Evolutionary conservation across 1,139 yeast species (phyloP).

Genomic region (Candida pseudoviswanathii): DNA sequence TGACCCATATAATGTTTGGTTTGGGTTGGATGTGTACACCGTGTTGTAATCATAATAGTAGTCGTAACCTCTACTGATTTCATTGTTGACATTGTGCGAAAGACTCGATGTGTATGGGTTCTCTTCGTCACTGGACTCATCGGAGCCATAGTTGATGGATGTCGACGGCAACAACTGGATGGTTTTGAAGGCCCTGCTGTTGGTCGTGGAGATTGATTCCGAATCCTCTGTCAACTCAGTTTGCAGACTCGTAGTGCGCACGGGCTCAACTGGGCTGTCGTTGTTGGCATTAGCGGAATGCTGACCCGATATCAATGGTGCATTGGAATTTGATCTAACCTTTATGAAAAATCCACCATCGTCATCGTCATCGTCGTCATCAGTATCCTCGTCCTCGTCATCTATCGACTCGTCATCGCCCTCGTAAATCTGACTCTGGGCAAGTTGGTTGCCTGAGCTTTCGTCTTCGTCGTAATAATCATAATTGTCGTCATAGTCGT

Average conservation of each 20-base stretch:
- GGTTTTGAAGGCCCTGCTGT: conserved; percentile 44
- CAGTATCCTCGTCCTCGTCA: conserved; percentile 55
- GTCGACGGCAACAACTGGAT: conserved; percentile 83
- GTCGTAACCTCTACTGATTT: conserved; percentile 69
- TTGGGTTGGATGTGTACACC: conserved; percentile 66
- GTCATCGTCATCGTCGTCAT: conserved; percentile 26
- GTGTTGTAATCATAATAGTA: conserved; percentile 87
- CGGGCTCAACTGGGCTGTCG: conserved; percentile 7
- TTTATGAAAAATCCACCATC: conserved; percentile 73
- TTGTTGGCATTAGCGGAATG: conserved; percentile 8
- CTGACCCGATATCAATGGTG: conserved; percentile 15
- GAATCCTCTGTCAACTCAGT: conserved; percentile 29
- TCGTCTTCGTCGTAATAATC: conserved; percentile 44
- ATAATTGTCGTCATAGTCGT: conserved; percentile 23
- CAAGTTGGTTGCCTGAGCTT: conserved; percentile 88
- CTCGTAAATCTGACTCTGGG: conserved; percentile 49
- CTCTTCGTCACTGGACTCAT: conserved; percentile 63
- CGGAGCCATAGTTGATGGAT: conserved; percentile 74
- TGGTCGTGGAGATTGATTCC: conserved; percentile 28
- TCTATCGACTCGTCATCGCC: conserved; percentile 28
- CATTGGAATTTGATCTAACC: conserved; percentile 49
- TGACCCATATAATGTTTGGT: conserved; percentile 44
- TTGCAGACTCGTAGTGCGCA: conserved; percentile 11
- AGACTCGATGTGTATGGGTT: conserved; percentile 60
- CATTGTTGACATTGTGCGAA: conserved; percentile 74